These are phyloP conservation scores for Lotmaria passim DNA, from an alignment of 208 protist genomes.

Conservation along the genomic window DNA sequence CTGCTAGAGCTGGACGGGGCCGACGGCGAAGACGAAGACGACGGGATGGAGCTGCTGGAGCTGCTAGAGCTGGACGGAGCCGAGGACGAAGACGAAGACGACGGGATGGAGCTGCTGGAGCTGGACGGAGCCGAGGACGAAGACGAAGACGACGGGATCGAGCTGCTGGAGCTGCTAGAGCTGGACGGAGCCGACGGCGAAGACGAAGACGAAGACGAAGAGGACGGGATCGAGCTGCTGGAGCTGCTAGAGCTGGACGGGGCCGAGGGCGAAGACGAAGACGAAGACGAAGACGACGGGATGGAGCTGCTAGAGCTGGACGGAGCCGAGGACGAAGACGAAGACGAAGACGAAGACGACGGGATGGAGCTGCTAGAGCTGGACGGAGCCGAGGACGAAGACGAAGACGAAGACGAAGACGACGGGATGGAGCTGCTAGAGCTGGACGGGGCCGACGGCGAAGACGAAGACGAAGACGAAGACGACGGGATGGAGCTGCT, in stretches of 20 bases:
- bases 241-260: not conserved
- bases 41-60: not conserved
- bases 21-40: not conserved
- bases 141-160: too few species aligned
- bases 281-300: not conserved
- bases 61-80: not conserved
- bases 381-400: too few species aligned
- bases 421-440: too few species aligned
- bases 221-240: too few species aligned
- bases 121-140: too few species aligned
- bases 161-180: too few species aligned
- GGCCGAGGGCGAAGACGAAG: not conserved
- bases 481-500: too few species aligned
- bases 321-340: not conserved
- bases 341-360: conserved; percentile 9
- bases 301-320: not conserved
- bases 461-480: too few species aligned
- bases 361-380: conserved; percentile 5
- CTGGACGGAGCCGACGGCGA: too few species aligned
- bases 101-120: conserved; percentile 4
- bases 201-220: too few species aligned
- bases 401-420: too few species aligned
- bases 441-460: too few species aligned
- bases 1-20: not conserved
- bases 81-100: conserved; percentile 8